Evolutionary conservation across 441 rosid genomes (phyloP).

Genomic region (Syzygium syzygioides): DNA sequence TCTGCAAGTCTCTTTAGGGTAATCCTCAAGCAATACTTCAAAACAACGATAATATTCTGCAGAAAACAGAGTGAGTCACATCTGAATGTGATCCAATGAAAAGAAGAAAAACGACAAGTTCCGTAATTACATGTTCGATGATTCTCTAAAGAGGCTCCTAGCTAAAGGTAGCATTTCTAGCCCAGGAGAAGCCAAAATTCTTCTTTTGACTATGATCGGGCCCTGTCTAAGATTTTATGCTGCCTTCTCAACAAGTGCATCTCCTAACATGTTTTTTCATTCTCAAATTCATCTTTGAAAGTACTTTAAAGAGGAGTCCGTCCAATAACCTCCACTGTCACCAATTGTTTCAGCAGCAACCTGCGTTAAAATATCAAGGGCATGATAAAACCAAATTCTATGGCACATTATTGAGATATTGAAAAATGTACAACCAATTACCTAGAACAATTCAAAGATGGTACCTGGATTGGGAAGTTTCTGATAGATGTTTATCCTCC

Average conservation of each 20-base stretch:
- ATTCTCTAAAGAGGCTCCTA: constrained; percentile 16
- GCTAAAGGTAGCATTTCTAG: no score
- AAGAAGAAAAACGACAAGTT: neutral
- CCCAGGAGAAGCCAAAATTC: no score
- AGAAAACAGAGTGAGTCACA: constrained; percentile 2
- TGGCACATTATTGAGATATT: neutral
- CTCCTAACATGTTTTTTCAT: constrained; percentile 82
- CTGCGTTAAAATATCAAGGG: constrained; percentile 30
- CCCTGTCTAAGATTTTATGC: constrained; percentile 72
- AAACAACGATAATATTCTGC: constrained; percentile 90
- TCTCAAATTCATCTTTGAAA: constrained; percentile 78
- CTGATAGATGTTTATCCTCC: no score
- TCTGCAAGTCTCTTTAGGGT: constrained; percentile 84
- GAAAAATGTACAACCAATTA: neutral
- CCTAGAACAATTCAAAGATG: no score
- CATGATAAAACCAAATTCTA: neutral
- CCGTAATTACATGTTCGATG: constrained; percentile 65
- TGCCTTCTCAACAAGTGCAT: constrained; percentile 81
- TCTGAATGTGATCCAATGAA: neutral
- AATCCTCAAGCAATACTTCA: constrained; percentile 62
- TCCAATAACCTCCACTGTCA: no score
- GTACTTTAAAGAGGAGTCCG: constrained; percentile 34
- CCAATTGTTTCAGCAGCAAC: no score
- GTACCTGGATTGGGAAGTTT: no score
- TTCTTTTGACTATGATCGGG: no score